phyloP scores from a whole-genome alignment of 345 rosid genomes.

The Eucalyptus pauciflora region DNA sequence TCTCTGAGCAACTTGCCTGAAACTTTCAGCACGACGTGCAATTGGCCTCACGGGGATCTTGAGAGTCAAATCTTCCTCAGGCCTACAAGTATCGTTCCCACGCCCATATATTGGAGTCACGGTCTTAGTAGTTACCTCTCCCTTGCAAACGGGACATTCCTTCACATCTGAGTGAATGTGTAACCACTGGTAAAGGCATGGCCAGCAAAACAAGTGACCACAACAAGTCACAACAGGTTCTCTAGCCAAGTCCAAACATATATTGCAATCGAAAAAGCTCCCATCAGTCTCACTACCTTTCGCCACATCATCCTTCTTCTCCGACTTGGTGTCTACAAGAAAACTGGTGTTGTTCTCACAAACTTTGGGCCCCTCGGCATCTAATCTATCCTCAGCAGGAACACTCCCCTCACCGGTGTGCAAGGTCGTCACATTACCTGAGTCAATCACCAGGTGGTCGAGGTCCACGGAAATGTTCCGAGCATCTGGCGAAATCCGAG shows the following conservation, averaged over 20 bases:
- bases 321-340: slow-evolving; percentile 26
- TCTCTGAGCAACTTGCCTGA: slow-evolving; percentile 67
- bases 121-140: slow-evolving; percentile 65
- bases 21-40: slow-evolving; percentile 71
- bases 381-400: slow-evolving; percentile 50
- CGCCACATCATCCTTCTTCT: slow-evolving; percentile 43
- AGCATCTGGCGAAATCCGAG: slow-evolving; percentile 26
- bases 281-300: slow-evolving; percentile 43
- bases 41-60: slow-evolving; percentile 74
- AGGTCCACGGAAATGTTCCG: slow-evolving; percentile 49
- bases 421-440: slow-evolving; percentile 28
- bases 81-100: slow-evolving; percentile 31
- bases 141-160: slow-evolving; percentile 94
- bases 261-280: slow-evolving; percentile 67
- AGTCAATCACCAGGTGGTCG: slow-evolving; percentile 44
- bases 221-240: slow-evolving; percentile 92
- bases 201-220: slow-evolving; percentile 95
- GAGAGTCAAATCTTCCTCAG: slow-evolving; percentile 38
- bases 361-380: slow-evolving; percentile 34
- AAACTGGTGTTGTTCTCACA: slow-evolving; percentile 57
- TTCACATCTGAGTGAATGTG: slow-evolving; percentile 66
- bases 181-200: slow-evolving; percentile 75
- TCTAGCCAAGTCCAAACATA: slow-evolving; percentile 68
- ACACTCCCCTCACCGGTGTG: slow-evolving; percentile 91
- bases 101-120: slow-evolving; percentile 83